These are phyloP conservation scores for Mucor circinelloides DNA, from an alignment of 371 early-diverging fungal genomes.

Conservation along the genomic window DNA sequence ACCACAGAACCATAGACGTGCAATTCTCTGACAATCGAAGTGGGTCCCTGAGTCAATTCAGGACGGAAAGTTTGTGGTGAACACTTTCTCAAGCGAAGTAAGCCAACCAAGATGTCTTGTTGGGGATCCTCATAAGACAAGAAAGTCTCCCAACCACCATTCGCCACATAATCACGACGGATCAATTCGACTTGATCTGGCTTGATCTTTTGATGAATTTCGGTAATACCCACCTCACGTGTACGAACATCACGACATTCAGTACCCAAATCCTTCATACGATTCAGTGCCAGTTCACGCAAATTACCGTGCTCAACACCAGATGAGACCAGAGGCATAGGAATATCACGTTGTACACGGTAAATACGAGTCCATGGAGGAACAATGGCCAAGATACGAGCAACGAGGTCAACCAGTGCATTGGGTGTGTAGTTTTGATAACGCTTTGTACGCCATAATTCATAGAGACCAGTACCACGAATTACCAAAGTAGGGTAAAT, in stretches of 20 bases:
- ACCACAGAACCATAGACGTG: slow-evolving; percentile 99
- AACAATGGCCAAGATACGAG: slow-evolving; percentile 95
- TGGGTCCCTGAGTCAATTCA: slow-evolving; percentile 85
- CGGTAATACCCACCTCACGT: slow-evolving; percentile 99
- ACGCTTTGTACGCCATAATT: slow-evolving; percentile 98
- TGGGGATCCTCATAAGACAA: slow-evolving; percentile 99
- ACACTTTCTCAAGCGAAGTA: slow-evolving; percentile 97
- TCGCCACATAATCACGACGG: slow-evolving; percentile 98
- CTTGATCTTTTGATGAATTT: slow-evolving; percentile 95
- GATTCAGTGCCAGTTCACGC: slow-evolving; percentile 95
- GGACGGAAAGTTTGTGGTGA: slow-evolving; percentile 90
- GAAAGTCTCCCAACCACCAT: slow-evolving; percentile 99
- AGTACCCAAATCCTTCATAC: slow-evolving; percentile 98
- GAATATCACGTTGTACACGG: slow-evolving; percentile 99
- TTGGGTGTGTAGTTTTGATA: slow-evolving; percentile 99
- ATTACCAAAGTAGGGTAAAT: slow-evolving; percentile 99
- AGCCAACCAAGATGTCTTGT: slow-evolving; percentile 98
- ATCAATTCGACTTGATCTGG: slow-evolving; percentile 97
- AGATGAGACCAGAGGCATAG: slow-evolving; percentile 99
- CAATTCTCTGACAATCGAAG: slow-evolving; percentile 97
- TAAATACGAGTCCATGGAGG: slow-evolving; percentile 99
- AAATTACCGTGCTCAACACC: slow-evolving; percentile 99
- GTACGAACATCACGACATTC: slow-evolving; percentile 99
- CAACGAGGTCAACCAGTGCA: slow-evolving; percentile 97
- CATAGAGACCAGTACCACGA: slow-evolving; percentile 99